Percentiles rank a stretch among this genome's conserved stretches.
Evolutionary conservation across 371 early-diverging fungal genomes (phyloP).

Genomic region (Mucor mucedo): DNA sequence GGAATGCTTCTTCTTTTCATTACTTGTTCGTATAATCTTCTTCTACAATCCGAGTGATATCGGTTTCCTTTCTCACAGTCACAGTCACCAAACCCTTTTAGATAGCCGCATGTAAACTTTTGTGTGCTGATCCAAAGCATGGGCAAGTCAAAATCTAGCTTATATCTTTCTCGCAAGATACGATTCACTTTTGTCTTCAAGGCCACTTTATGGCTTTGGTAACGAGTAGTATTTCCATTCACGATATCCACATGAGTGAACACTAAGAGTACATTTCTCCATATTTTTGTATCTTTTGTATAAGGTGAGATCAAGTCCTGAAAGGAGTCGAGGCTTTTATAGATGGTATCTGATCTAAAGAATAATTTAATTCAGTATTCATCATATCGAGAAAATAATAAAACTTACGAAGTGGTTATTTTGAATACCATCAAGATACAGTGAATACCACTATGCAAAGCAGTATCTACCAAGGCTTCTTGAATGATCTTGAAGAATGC

Average conservation of each 20-base stretch:
- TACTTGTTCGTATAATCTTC: constrained; percentile 46
- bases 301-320: constrained; percentile 22
- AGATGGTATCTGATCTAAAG: constrained; percentile 36
- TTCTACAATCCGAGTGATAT: constrained; percentile 44
- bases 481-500: constrained; percentile 36
- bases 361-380: no score
- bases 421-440: constrained; percentile 38
- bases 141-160: constrained; percentile 33
- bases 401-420: constrained; percentile 35
- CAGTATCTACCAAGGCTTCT: constrained; percentile 28
- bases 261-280: constrained; percentile 48
- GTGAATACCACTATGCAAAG: constrained; percentile 21
- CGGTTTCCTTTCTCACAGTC: constrained; percentile 44
- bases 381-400: not conserved
- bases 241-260: constrained; percentile 48
- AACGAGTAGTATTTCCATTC: constrained; percentile 23
- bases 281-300: constrained; percentile 16
- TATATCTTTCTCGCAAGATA: constrained; percentile 30
- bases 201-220: constrained; percentile 35
- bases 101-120: constrained; percentile 37
- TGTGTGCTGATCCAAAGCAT: constrained; percentile 52
- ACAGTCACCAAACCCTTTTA: constrained; percentile 44
- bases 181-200: constrained; percentile 35
- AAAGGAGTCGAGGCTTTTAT: constrained; percentile 33
- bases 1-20: constrained; percentile 31